Conservation (phyloP, 2,329 filamentous ascomycete species). For the Trichoderma pleuroti region DNA sequence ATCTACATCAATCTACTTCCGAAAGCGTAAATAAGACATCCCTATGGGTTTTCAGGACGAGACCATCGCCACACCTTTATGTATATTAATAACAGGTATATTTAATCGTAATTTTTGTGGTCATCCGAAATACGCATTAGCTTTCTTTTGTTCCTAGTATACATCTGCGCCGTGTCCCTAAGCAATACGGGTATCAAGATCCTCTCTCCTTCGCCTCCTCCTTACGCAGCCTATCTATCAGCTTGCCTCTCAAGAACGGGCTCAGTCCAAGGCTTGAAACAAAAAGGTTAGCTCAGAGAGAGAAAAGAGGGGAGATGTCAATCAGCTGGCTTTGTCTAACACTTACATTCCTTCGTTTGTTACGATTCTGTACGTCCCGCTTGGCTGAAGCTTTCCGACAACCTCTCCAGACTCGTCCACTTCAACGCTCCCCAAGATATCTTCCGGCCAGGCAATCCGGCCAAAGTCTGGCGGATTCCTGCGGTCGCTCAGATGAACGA, state of each 20-base stretch:
- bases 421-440: constrained; percentile 66
- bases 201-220: constrained; percentile 43
- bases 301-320: background rate
- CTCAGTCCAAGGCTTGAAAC: constrained; percentile 30
- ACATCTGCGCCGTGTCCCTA: background rate
- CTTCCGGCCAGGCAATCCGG: constrained; percentile 65
- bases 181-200: constrained; percentile 28
- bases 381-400: constrained; percentile 55
- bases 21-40: background rate
- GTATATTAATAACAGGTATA: background rate
- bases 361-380: constrained; percentile 60
- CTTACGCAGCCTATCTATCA: constrained; percentile 50
- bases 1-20: too few species aligned
- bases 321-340: background rate
- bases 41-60: background rate
- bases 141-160: background rate
- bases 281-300: background rate
- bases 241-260: constrained; percentile 49
- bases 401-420: constrained; percentile 57
- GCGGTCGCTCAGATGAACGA: constrained; percentile 62
- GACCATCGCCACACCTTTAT: background rate
- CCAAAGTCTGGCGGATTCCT: constrained; percentile 65
- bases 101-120: background rate
- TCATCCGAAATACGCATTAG: background rate
- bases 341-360: constrained; percentile 67